Conservation (phyloP, 1,284 basidiomycete species). For the Gyrodon tennesseensis region DNA sequence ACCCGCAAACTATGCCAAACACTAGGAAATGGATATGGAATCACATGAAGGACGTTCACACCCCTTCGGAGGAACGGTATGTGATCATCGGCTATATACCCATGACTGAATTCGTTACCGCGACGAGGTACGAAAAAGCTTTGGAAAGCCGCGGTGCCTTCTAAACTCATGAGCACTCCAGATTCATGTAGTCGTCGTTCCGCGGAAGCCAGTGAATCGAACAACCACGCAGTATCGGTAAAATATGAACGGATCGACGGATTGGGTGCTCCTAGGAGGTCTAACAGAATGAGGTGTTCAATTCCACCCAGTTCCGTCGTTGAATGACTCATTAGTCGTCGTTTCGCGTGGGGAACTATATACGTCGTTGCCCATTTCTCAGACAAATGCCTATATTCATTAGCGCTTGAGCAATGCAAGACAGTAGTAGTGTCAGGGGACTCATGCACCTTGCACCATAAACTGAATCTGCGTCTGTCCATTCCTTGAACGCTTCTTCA, state of each 20-base stretch:
- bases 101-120: conserved; percentile 48
- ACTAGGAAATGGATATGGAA: conserved; percentile 83
- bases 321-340: conserved; percentile 56
- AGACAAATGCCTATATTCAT: conserved; percentile 70
- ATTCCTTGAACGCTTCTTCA: conserved; percentile 92
- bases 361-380: conserved; percentile 76
- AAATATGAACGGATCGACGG: conserved; percentile 79
- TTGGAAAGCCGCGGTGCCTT: conserved; percentile 48
- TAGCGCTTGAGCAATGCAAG: conserved; percentile 13
- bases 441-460: conserved; percentile 80
- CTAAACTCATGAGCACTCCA: conserved; percentile 53
- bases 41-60: conserved; percentile 90
- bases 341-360: conserved; percentile 59
- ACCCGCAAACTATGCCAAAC: conserved; percentile 90
- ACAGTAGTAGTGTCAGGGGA: background rate
- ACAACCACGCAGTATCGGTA: conserved; percentile 90
- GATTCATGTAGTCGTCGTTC: conserved; percentile 67
- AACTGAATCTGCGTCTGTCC: conserved; percentile 89
- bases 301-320: conserved; percentile 73
- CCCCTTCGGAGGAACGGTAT: conserved; percentile 84
- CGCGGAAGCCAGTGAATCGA: conserved; percentile 66
- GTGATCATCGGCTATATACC: conserved; percentile 92
- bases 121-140: conserved; percentile 66
- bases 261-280: conserved; percentile 76
- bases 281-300: conserved; percentile 87